phyloP scores from a whole-genome alignment of 2,329 filamentous ascomycete species.

The Paecilomyces formosus region DNA sequence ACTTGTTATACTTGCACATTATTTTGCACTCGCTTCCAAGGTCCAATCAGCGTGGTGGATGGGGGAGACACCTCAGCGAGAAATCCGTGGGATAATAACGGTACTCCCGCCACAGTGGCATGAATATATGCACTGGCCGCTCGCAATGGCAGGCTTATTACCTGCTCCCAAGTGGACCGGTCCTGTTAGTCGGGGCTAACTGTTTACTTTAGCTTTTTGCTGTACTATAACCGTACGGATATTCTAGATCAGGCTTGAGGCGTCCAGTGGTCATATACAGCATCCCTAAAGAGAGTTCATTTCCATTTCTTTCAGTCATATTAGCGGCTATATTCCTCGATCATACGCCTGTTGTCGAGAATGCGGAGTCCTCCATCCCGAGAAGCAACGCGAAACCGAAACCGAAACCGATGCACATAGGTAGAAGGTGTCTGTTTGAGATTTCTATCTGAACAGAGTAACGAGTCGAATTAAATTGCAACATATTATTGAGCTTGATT shows the following conservation, averaged over 20 bases:
- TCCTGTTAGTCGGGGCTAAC: neutral
- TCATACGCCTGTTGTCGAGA: neutral
- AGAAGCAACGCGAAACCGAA: neutral
- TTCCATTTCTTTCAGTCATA: neutral
- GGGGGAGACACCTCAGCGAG: conserved; percentile 16
- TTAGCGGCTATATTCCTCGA: too few species aligned
- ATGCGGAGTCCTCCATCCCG: neutral
- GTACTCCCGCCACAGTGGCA: conserved; percentile 21
- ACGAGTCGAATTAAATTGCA: too few species aligned
- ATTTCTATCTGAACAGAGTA: too few species aligned
- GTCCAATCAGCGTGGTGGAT: conserved; percentile 20
- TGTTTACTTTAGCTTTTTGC: neutral
- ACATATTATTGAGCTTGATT: too few species aligned
- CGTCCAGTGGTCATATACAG: neutral
- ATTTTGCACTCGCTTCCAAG: conserved; percentile 21
- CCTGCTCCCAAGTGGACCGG: neutral
- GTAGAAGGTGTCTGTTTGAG: too few species aligned
- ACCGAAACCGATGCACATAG: neutral
- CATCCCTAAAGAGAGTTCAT: neutral
- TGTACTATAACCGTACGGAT: neutral
- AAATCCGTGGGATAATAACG: conserved; percentile 17
- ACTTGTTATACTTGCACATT: conserved; percentile 22
- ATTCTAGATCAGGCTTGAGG: neutral
- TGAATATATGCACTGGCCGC: conserved; percentile 20
- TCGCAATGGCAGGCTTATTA: conserved; percentile 6